Evolutionary conservation across 495 filamentous ascomycete species (phyloP), one percentile per base, ranked within the genome.

Genomic region (Xylaria intraflava): DNA sequence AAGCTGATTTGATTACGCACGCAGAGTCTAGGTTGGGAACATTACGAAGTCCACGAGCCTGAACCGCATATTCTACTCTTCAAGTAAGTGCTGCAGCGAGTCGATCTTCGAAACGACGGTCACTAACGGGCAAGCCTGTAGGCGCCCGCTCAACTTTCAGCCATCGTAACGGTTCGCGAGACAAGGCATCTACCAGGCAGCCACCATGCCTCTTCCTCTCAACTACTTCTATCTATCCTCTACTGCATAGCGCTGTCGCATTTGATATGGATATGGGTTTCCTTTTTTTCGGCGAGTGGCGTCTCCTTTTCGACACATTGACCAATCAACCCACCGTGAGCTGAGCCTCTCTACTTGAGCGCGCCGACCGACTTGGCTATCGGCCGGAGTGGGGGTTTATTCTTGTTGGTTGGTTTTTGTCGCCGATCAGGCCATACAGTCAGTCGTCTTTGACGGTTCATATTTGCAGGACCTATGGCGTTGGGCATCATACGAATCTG

Each of bases 11-110:
- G 51, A 16, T 26, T 35, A 22, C 19, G 42, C 10, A 2, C 51
- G 3, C 47, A 97, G 90, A 97, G 94, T 69, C 74, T 97, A 57
- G 93, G 93, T 23, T 98, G 93, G 93, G 91, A 96, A 65, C 93
- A 98, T 71, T 98, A 98, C 60, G 93, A 98, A 70, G 93, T 97
- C 49, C 93, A 98, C 66, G 94, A 96, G 69, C 93, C 93, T 31
- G 93, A 98, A 74, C 93, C 93, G 45, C 93, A 98, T 61, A 97
- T 98, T 55, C 81, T 98, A 27, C 80, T 98, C 12, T 98, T 98
- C 80, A 98, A 98, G 93, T 97, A 70, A 70, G 87, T 71, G 19
- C 36, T 14, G 17, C 33, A 47, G 30, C 27, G 20, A 11, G 23
- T 20, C 33, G 24, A 31, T 12, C 6, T 40, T 7, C 16, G 4